A percentile compares a stretch with the other conserved stretches of the same genome.
Conservation (phyloP, 176 grass and related monocot genomes). For the Cenchrus fungigraminus region DNA sequence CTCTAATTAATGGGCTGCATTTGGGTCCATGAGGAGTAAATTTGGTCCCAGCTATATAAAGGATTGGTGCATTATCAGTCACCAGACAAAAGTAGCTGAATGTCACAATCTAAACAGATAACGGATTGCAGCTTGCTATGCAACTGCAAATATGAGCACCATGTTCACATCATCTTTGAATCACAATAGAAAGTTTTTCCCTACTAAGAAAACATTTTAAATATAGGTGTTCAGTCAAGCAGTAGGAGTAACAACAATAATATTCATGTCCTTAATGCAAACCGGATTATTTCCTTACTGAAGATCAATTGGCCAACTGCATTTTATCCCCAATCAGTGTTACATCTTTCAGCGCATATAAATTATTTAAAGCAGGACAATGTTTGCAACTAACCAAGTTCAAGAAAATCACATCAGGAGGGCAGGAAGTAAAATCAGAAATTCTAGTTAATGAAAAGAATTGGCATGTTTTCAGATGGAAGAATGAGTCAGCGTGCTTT, state of each 20-base stretch:
- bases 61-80: background rate
- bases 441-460: background rate
- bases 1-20: conserved; percentile 17
- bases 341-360: background rate
- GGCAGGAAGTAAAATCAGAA: background rate
- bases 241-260: background rate
- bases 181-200: background rate
- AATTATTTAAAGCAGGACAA: background rate
- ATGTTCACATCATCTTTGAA: conserved; percentile 14
- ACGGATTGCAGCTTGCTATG: conserved; percentile 36
- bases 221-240: background rate
- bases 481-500: conserved; percentile 28
- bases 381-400: background rate
- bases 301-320: background rate
- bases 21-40: conserved; percentile 14
- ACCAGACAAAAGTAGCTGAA: conserved; percentile 10
- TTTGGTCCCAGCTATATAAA: conserved; percentile 21
- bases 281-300: conserved; percentile 1
- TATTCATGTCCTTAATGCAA: conserved; percentile 14
- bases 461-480: conserved; percentile 5
- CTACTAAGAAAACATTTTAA: background rate
- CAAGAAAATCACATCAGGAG: background rate
- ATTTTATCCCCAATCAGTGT: background rate
- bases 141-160: conserved; percentile 4
- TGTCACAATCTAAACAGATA: conserved; percentile 30